A percentile compares a stretch with the other conserved stretches of the same genome.
Conservation (phyloP, 805 yeast species). For the Ogataea paraovalis region DNA sequence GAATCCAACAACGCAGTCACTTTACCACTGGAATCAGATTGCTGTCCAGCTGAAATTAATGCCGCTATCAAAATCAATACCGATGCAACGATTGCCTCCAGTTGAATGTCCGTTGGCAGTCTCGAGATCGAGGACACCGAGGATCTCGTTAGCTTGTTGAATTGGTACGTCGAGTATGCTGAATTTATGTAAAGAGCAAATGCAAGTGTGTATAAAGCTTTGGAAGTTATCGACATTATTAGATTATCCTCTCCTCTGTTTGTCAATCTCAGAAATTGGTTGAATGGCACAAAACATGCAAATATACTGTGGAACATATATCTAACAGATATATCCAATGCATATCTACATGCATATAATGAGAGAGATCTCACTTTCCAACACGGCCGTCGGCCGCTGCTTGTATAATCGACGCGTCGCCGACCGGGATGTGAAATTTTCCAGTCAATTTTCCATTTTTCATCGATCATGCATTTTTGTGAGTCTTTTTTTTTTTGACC, state of each 20-base stretch:
- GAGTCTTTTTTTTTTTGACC: no score
- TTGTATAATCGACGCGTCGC: no score
- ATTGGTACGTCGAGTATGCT: constrained; percentile 52
- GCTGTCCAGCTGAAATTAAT: constrained; percentile 29
- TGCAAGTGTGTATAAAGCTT: constrained; percentile 7
- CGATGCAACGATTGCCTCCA: constrained; percentile 50
- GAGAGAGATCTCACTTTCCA: no score
- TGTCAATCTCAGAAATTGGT: no score
- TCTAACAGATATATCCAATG: no score
- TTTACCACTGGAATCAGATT: constrained; percentile 3
- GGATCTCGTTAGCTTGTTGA: constrained; percentile 36
- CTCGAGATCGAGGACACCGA: not conserved
- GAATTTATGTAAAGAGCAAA: constrained; percentile 38
- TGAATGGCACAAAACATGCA: no score
- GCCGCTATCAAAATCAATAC: constrained; percentile 39
- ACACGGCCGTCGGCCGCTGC: no score
- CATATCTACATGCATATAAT: no score
- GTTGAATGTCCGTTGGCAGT: constrained; percentile 43
- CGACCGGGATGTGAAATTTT: not conserved
- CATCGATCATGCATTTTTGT: no score
- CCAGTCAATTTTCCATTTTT: no score
- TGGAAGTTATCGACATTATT: not conserved
- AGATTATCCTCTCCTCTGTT: no score
- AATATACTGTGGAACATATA: no score
- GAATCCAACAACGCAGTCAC: not conserved